Percentiles rank a stretch among this genome's conserved stretches.
Evolutionary conservation across 805 yeast species (phyloP).

Genomic region (Wickerhamomyces strasburgensis): DNA sequence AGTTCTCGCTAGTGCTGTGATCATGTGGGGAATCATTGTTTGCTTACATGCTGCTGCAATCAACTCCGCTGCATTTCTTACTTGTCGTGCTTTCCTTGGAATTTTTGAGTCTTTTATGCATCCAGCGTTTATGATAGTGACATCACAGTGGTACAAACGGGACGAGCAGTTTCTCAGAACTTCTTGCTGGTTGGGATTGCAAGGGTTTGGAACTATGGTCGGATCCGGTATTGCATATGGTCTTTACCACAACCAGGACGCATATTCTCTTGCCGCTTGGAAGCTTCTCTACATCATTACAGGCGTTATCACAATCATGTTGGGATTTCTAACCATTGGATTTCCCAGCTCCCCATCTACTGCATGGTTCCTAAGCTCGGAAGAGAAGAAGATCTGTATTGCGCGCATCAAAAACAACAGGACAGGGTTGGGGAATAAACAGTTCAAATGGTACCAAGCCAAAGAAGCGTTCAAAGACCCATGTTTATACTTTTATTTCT

Average conservation of each 20-base stretch:
- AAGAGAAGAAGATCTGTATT: constrained; percentile 42
- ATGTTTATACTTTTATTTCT: constrained; percentile 43
- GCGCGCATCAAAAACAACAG: constrained; percentile 47
- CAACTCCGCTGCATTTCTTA: constrained; percentile 32
- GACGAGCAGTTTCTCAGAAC: constrained; percentile 40
- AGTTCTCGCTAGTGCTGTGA: constrained; percentile 39
- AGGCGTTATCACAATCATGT: constrained; percentile 53
- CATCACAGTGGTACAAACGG: constrained; percentile 52
- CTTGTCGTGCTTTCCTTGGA: constrained; percentile 45
- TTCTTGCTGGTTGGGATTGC: constrained; percentile 38
- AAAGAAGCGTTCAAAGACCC: constrained; percentile 46
- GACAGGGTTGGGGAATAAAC: constrained; percentile 53
- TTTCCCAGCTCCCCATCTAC: constrained; percentile 53
- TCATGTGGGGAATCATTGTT: constrained; percentile 56
- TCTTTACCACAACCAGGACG: constrained; percentile 31
- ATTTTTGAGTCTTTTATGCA: constrained; percentile 46
- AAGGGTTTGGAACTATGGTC: constrained; percentile 42
- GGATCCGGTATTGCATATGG: constrained; percentile 56
- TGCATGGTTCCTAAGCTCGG: constrained; percentile 41
- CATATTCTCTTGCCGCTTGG: constrained; percentile 49
- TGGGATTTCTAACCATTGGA: constrained; percentile 28
- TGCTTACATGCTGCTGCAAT: constrained; percentile 42
- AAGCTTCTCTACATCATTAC: constrained; percentile 50
- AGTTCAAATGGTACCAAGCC: constrained; percentile 50
- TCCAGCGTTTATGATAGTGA: constrained; percentile 51